A percentile compares a stretch with the other conserved stretches of the same genome.
These are phyloP conservation scores for Ustilago hordei DNA, from an alignment of 1,284 basidiomycete genomes.

Conservation along the genomic window DNA sequence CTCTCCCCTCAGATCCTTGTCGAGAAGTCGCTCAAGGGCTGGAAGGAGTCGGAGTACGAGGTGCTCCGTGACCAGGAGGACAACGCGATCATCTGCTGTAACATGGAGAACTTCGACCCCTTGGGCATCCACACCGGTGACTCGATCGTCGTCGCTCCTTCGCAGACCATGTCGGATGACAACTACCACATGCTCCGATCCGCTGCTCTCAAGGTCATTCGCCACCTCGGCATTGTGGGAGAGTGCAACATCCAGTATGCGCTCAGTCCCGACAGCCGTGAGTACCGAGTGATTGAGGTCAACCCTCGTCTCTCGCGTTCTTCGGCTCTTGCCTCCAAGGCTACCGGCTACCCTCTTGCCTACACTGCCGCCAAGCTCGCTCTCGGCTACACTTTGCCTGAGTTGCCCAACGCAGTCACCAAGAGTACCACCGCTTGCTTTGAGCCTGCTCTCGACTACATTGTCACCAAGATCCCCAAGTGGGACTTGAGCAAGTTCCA, in stretches of 20 bases:
- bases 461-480: slow-evolving; percentile 99
- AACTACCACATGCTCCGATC: slow-evolving; percentile 99
- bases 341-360: slow-evolving; percentile 97
- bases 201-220: slow-evolving; percentile 95
- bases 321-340: slow-evolving; percentile 94
- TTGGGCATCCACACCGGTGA: slow-evolving; percentile 99
- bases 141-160: slow-evolving; percentile 99
- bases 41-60: slow-evolving; percentile 99
- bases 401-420: slow-evolving; percentile 97
- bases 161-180: slow-evolving; percentile 91
- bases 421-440: slow-evolving; percentile 99
- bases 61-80: slow-evolving; percentile 97
- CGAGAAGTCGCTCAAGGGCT: slow-evolving; percentile 98
- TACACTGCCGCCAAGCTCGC: slow-evolving; percentile 99
- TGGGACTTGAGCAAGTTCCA: slow-evolving; percentile 99
- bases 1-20: slow-evolving; percentile 96
- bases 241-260: slow-evolving; percentile 99
- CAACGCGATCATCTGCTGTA: slow-evolving; percentile 87
- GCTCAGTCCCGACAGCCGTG: slow-evolving; percentile 88
- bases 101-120: slow-evolving; percentile 99
- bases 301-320: slow-evolving; percentile 67
- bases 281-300: slow-evolving; percentile 91
- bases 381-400: slow-evolving; percentile 96
- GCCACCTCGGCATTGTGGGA: slow-evolving; percentile 96
- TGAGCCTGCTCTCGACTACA: slow-evolving; percentile 99